phyloP scores from a whole-genome alignment of 2,329 filamentous ascomycete species.

The Aspergillus unguis region DNA sequence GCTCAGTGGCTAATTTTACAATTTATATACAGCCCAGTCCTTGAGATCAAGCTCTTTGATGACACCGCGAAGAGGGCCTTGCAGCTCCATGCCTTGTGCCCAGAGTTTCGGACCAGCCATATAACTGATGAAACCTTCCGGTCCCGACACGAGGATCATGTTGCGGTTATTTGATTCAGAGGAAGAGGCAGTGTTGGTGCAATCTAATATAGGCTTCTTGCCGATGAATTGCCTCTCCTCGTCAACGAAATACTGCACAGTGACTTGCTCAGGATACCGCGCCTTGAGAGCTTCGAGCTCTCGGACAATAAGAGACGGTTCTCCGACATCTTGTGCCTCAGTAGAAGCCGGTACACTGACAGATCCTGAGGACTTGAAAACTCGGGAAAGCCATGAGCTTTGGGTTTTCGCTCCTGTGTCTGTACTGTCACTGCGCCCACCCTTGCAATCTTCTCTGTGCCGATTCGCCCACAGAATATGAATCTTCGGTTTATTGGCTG shows the following conservation, averaged over 20 bases:
- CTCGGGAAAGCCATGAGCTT: slow-evolving; percentile 30
- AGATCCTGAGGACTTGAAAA: slow-evolving; percentile 21
- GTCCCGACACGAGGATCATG: slow-evolving; percentile 81
- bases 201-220: slow-evolving; percentile 47
- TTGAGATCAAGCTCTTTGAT: slow-evolving; percentile 58
- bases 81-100: slow-evolving; percentile 67
- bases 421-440: slow-evolving; percentile 53
- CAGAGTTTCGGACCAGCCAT: slow-evolving; percentile 79
- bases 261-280: slow-evolving; percentile 55
- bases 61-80: slow-evolving; percentile 70
- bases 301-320: slow-evolving; percentile 48
- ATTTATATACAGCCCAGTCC: slow-evolving; percentile 58
- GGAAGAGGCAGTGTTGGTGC: slow-evolving; percentile 23
- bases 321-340: not conserved
- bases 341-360: slow-evolving; percentile 4
- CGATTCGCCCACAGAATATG: slow-evolving; percentile 82
- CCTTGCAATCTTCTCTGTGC: slow-evolving; percentile 61
- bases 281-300: slow-evolving; percentile 63
- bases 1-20: slow-evolving; percentile 24
- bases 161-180: slow-evolving; percentile 31
- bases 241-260: slow-evolving; percentile 75
- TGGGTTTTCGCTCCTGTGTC: slow-evolving; percentile 13
- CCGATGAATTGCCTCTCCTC: slow-evolving; percentile 68
- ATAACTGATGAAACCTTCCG: slow-evolving; percentile 80
- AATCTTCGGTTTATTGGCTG: slow-evolving; percentile 47